phyloP scores from a whole-genome alignment of 139 green algal species.

The Chlorella sp. region DNA sequence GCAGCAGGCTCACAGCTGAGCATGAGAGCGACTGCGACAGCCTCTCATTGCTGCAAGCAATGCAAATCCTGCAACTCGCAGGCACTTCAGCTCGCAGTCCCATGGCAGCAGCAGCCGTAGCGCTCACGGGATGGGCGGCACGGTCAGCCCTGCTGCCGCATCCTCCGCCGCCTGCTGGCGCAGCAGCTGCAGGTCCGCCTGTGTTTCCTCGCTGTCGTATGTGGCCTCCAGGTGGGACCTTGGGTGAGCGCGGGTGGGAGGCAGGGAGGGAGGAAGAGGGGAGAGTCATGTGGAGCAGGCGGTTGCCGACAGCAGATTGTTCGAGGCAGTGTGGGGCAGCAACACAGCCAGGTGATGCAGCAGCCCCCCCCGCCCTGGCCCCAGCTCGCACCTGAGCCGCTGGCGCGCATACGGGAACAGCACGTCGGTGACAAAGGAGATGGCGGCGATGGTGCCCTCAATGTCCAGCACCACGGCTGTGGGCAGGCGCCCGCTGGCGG shows the following conservation, averaged over 20 bases:
- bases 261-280: neutral
- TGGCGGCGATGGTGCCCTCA: constrained; percentile 94
- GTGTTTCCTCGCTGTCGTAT: constrained; percentile 71
- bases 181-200: constrained; percentile 77
- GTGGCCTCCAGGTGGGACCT: constrained; percentile 66
- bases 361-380: too few species aligned
- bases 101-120: too few species aligned
- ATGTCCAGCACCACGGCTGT: constrained; percentile 93
- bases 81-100: too few species aligned
- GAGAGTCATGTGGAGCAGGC: too few species aligned
- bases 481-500: constrained; percentile 30
- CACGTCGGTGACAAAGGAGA: constrained; percentile 88
- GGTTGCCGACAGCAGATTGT: too few species aligned
- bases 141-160: constrained; percentile 9
- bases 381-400: constrained; percentile 17
- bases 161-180: constrained; percentile 55
- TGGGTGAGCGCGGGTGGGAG: constrained; percentile 4
- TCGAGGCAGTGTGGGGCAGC: too few species aligned
- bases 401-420: constrained; percentile 90
- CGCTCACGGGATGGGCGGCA: constrained; percentile 17
- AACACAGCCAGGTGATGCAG: too few species aligned
- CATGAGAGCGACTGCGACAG: too few species aligned
- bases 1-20: too few species aligned
- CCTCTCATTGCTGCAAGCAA: too few species aligned
- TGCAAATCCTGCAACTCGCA: too few species aligned